Conservation (phyloP, 805 yeast species). For the Zygosaccharomyces pseudorouxii region DNA sequence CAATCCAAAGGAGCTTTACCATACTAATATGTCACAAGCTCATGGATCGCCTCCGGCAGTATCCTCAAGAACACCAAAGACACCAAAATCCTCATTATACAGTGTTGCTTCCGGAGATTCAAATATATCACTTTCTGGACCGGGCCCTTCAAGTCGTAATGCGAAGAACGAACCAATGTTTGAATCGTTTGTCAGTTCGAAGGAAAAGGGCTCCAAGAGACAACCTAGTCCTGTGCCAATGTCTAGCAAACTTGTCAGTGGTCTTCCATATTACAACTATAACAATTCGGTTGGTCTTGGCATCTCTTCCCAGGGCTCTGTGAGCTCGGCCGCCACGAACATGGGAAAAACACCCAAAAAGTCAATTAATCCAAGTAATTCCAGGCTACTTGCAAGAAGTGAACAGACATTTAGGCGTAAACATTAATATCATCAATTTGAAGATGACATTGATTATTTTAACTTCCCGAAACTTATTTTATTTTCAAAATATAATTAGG, state of each 20-base stretch:
- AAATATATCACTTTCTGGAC: conserved; percentile 3
- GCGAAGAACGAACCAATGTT: conserved; percentile 32
- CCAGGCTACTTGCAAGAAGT: conserved; percentile 57
- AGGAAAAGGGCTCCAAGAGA: conserved; percentile 10
- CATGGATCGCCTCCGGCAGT: conserved; percentile 4
- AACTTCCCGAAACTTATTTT: neutral
- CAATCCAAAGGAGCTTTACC: conserved; percentile 3
- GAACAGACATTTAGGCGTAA: conserved; percentile 18
- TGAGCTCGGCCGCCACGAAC: neutral
- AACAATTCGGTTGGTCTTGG: conserved; percentile 8
- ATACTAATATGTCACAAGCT: conserved; percentile 2
- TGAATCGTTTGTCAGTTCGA: conserved; percentile 32
- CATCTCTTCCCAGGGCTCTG: conserved; percentile 2
- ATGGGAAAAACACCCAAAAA: conserved; percentile 11
- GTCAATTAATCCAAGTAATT: conserved; percentile 41
- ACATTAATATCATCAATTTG: neutral
- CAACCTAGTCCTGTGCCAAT: conserved; percentile 28
- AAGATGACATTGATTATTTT: neutral
- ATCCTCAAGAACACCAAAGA: conserved; percentile 6
- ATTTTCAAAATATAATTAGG: neutral
- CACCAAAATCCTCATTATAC: conserved; percentile 2
- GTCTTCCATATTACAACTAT: conserved; percentile 26
- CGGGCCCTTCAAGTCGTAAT: conserved; percentile 2
- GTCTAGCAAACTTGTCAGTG: conserved; percentile 32
- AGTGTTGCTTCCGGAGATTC: conserved; percentile 5